Evolutionary conservation across 495 filamentous ascomycete genomes (phyloP).

Genomic region (Penicillium cataractarum): DNA sequence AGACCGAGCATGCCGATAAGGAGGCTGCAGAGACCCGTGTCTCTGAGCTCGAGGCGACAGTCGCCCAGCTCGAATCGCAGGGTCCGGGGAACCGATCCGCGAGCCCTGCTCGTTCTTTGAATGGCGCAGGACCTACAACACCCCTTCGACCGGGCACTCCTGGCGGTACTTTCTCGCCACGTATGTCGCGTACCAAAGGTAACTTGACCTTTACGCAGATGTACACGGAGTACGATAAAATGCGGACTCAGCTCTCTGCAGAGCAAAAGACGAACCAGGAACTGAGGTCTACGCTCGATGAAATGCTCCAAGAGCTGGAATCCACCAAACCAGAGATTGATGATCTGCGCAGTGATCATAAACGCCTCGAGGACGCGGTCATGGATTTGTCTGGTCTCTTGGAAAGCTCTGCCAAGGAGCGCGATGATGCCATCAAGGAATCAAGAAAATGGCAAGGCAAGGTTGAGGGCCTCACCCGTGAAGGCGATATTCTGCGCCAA

Average conservation of each 20-base stretch:
- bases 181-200: constrained; percentile 57
- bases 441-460: constrained; percentile 74
- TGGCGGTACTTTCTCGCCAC: constrained; percentile 58
- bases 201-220: constrained; percentile 68
- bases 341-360: constrained; percentile 59
- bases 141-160: constrained; percentile 55
- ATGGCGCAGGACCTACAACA: constrained; percentile 53
- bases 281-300: constrained; percentile 74
- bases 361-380: constrained; percentile 63
- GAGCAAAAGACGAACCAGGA: constrained; percentile 73
- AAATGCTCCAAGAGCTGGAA: constrained; percentile 70
- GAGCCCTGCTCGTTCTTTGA: constrained; percentile 56
- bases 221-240: constrained; percentile 65
- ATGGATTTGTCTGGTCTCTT: constrained; percentile 76
- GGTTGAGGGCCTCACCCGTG: constrained; percentile 68
- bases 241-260: constrained; percentile 60
- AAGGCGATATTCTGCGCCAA: constrained; percentile 78
- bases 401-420: constrained; percentile 57
- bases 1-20: constrained; percentile 76
- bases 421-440: constrained; percentile 59
- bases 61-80: constrained; percentile 68
- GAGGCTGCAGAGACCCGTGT: constrained; percentile 69
- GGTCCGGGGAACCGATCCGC: constrained; percentile 41
- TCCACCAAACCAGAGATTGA: constrained; percentile 63
- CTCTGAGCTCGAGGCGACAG: constrained; percentile 72